Evolutionary conservation across 2,329 filamentous ascomycete species (phyloP).

Genomic region (Neonectria magnoliae): DNA sequence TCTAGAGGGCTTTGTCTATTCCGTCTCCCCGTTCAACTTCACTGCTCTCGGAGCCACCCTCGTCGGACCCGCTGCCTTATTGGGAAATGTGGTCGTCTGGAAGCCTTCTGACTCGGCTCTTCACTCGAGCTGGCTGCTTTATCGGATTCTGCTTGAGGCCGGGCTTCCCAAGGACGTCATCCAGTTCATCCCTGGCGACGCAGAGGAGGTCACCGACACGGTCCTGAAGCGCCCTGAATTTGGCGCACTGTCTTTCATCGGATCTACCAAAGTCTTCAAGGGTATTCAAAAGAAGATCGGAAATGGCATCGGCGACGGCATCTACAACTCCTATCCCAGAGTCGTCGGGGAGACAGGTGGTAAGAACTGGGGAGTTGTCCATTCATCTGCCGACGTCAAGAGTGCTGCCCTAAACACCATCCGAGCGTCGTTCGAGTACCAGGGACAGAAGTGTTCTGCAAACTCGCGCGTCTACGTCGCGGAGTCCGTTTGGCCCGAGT

Average conservation of each 20-base stretch:
- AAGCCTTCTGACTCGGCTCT: conserved; percentile 50
- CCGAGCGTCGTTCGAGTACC: conserved; percentile 30
- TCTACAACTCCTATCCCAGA: conserved; percentile 50
- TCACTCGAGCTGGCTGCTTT: conserved; percentile 48
- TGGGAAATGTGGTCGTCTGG: conserved; percentile 56
- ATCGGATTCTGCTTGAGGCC: conserved; percentile 53
- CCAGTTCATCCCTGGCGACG: conserved; percentile 52
- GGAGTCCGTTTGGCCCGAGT: conserved; percentile 40
- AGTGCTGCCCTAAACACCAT: conserved; percentile 31
- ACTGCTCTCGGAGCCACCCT: conserved; percentile 53
- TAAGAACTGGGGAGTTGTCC: conserved; percentile 64
- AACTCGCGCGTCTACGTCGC: conserved; percentile 35
- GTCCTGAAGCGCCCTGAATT: conserved; percentile 51
- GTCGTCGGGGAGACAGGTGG: conserved; percentile 62
- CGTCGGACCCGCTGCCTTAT: conserved; percentile 47
- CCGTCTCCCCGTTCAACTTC: conserved; percentile 55
- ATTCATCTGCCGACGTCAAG: conserved; percentile 39
- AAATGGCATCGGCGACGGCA: conserved; percentile 44
- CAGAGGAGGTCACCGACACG: conserved; percentile 47
- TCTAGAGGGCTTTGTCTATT: conserved; percentile 54
- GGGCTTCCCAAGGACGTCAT: conserved; percentile 51
- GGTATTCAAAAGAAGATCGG: conserved; percentile 46
- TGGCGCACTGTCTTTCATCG: conserved; percentile 50
- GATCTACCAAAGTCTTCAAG: conserved; percentile 51
- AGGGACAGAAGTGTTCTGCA: conserved; percentile 33